Percentiles rank a stretch among this genome's conserved stretches.
These are phyloP conservation scores for Golovinomyces cichoracearum DNA, from an alignment of 2,329 filamentous ascomycete genomes.

Conservation along the genomic window DNA sequence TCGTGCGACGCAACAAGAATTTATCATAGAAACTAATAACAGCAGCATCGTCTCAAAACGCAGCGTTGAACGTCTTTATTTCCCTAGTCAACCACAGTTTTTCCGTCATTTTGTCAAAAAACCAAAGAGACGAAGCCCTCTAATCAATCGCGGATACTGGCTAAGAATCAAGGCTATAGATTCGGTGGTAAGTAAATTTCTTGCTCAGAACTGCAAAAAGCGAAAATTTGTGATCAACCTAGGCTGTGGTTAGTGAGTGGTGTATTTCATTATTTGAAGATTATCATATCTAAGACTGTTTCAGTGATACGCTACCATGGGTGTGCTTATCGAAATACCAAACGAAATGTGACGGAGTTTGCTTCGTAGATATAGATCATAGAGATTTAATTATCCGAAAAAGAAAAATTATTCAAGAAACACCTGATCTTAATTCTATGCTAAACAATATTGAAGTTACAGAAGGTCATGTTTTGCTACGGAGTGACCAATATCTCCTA, in stretches of 20 bases:
- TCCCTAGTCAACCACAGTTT: constrained; percentile 51
- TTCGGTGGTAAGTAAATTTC: constrained; percentile 44
- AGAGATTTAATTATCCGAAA: constrained; percentile 56
- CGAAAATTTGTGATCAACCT: constrained; percentile 57
- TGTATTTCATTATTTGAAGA: neutral
- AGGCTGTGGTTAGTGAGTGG: constrained; percentile 65
- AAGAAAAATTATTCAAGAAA: constrained; percentile 36
- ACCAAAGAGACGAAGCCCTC: constrained; percentile 54
- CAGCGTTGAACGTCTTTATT: constrained; percentile 75
- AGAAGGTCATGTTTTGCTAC: constrained; percentile 27
- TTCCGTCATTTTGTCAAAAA: constrained; percentile 73
- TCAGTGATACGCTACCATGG: constrained; percentile 67
- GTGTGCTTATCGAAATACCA: constrained; percentile 47
- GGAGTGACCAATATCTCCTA: constrained; percentile 47
- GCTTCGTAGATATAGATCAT: constrained; percentile 71
- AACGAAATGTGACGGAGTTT: constrained; percentile 27
- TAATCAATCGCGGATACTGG: constrained; percentile 58
- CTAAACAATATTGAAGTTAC: constrained; percentile 21
- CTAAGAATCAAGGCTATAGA: constrained; percentile 64
- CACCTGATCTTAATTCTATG: constrained; percentile 29
- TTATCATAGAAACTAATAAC: constrained; percentile 42
- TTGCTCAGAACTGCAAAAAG: constrained; percentile 29
- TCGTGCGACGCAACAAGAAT: constrained; percentile 23
- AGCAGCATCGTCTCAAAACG: constrained; percentile 81
- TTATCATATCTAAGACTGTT: constrained; percentile 1